Conservation (phyloP, 129 eudicot genomes). For the Logfia minima region DNA sequence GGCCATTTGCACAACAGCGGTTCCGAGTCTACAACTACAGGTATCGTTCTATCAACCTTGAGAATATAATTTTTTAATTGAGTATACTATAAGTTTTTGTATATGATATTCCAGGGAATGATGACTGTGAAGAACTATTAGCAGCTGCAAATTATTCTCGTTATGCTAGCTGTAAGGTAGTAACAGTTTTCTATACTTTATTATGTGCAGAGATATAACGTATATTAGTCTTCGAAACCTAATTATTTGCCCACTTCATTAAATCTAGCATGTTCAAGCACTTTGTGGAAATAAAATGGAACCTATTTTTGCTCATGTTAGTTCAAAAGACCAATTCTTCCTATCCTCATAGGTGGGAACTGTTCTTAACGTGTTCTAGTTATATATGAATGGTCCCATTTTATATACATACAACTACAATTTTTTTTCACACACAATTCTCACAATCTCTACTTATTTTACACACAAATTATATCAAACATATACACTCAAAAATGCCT, state of each 20-base stretch:
- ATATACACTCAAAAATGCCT: no score
- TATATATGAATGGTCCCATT: constrained; percentile 7
- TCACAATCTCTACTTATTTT: no score
- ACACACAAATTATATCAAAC: no score
- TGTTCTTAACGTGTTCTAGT: constrained; percentile 9
- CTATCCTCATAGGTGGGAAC: constrained; percentile 63
- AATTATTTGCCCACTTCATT: constrained; percentile 20
- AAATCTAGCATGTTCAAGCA: constrained; percentile 74
- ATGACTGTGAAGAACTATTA: constrained; percentile 80
- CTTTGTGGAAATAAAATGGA: constrained; percentile 89
- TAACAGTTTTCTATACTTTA: not conserved
- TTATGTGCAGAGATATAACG: not conserved
- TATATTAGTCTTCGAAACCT: not conserved
- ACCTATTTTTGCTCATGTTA: constrained; percentile 55
- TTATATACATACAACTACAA: not conserved
- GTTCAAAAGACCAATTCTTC: constrained; percentile 54
- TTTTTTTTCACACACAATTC: no score
- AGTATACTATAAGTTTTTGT: constrained; percentile 5
- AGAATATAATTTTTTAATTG: not conserved
- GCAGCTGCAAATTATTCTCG: constrained; percentile 76
- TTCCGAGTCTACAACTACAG: constrained; percentile 48
- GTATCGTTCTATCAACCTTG: constrained; percentile 35
- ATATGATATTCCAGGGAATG: constrained; percentile 55
- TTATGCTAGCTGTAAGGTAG: constrained; percentile 58
- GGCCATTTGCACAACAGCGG: constrained; percentile 57